Percentiles rank a stretch among this genome's conserved stretches.
Evolutionary conservation across 305 asterid species (phyloP).

Genomic region (Fraxinus angustifolia): DNA sequence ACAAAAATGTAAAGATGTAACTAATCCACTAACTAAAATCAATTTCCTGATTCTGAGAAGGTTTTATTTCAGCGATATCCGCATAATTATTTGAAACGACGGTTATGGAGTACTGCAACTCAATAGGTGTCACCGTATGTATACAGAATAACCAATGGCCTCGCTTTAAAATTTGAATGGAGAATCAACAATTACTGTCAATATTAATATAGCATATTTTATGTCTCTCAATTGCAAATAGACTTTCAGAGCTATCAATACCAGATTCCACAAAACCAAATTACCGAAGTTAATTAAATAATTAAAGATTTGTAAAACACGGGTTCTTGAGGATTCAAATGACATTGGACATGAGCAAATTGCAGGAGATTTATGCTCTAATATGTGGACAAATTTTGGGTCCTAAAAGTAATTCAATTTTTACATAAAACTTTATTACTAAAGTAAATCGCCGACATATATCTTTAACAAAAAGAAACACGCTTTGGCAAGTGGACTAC

Average conservation of each 20-base stretch:
- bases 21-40: not conserved
- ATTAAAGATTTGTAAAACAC: not conserved
- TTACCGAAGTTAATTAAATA: not conserved
- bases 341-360: not conserved
- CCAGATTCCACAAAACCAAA: not conserved
- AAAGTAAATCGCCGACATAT: not conserved
- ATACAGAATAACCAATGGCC: not conserved
- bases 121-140: not conserved
- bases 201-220: not conserved
- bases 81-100: not conserved
- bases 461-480: not conserved
- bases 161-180: not conserved
- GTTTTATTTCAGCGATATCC: not conserved
- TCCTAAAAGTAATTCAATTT: not conserved
- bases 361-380: not conserved
- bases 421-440: not conserved
- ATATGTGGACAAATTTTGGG: not conserved
- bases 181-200: not conserved
- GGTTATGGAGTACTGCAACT: not conserved
- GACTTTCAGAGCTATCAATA: not conserved
- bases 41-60: not conserved
- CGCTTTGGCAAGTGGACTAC: not conserved
- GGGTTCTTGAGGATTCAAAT: not conserved
- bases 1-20: not conserved
- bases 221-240: not conserved